Base-by-base conservation (phyloP, 2,329 filamentous ascomycete species). In the Pyrenophora seminiperda region DNA sequence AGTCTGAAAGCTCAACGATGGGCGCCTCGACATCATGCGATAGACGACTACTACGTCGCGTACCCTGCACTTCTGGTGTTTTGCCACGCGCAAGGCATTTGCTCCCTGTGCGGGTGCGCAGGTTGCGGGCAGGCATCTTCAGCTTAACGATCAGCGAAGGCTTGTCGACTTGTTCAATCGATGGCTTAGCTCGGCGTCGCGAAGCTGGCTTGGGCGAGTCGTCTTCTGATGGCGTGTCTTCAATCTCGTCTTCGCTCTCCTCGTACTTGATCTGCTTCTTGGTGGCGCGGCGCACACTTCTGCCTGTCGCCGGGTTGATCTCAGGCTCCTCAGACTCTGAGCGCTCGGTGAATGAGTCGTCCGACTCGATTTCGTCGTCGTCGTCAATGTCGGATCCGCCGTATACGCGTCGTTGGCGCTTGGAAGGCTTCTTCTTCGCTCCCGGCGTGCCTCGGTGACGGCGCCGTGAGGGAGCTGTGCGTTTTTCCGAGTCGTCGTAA, bases 1-100 rank as follows among this genome's bases (percentile, higher is more conserved):
- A 85, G 55, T 82, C 80, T 3, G 83, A 81, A 36, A 86, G 72
- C 13, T 80, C 81, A 37, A 84, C 72, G 11, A 86, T 77, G 27
- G 81, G 78, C 29, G 81, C 79, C 19, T 81, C 78, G 3, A 80
- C 74, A 56, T 83, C 81, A 54, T 83, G 81, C 18, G 79, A 83
- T 14, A 83, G 76, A 37, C 84, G 83, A 63, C 81, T 84, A 56
- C 79, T 84, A 54, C 83, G 78, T 56, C 84, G 75, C 31, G 73
- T 75, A 22, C 67, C 70, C 1, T 59, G 64, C 13, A 63, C 56
- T 51, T 75, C 61, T 54, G 71, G 70, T 7, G 74, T 73, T 42
- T 62, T 69, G n/a, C 72, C 73, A 20, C 73, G 71, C 14, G 58
- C 47, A 27, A 65, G 51, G 7, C 69, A 67, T 39, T 73, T 73